Evolutionary conservation across 1,284 basidiomycete species (phyloP), one percentile per base, ranked within the genome.

Genomic region (Kwoniella shivajii): DNA sequence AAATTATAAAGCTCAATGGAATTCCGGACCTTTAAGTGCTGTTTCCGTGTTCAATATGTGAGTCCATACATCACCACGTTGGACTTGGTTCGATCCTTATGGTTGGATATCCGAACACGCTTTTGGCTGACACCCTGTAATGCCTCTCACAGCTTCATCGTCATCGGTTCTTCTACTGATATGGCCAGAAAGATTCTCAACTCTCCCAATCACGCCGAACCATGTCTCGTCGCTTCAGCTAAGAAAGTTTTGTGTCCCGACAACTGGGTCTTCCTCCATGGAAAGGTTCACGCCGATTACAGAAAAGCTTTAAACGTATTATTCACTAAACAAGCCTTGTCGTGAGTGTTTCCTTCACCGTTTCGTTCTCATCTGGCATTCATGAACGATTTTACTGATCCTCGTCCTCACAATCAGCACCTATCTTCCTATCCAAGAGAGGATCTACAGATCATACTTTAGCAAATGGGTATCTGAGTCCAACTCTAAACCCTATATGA

Each of bases 221-320:
- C 95, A 4, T 96, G 92, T 75, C 86, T 99, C 18, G 92, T 97
- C 37, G 84, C 93, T 65, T 90, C 92, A 9, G 96, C 92, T 51
- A 97, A 97, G 79, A 83, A 88, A 65, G 84, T 99, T 53, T 83
- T 99, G 38, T 82, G 84, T 59, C 83, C 89, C 1, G 89, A 96
- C 59, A 99, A 98, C 82, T 99, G 96, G 94, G 95, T 99, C 9
- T 99, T 99, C 82, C 82, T 98, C 44, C 94, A 86, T 65, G 95
- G 95, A 57, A 98, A 94, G 80, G 83, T 81, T 1, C 95, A 99
- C 75, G 87, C 94, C 61, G 92, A 96, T 53, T 99, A 96, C 80
- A 90, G 96, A 65, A 90, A 88, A 66, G 88, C 90, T 27, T 80
- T 99, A 53, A 97, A 97, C 78, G 82, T 85, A 33, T 84, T 99